Base-by-base conservation (phyloP, 345 rosid species). In the sweet orange (Citrus sinensis) region DNA sequence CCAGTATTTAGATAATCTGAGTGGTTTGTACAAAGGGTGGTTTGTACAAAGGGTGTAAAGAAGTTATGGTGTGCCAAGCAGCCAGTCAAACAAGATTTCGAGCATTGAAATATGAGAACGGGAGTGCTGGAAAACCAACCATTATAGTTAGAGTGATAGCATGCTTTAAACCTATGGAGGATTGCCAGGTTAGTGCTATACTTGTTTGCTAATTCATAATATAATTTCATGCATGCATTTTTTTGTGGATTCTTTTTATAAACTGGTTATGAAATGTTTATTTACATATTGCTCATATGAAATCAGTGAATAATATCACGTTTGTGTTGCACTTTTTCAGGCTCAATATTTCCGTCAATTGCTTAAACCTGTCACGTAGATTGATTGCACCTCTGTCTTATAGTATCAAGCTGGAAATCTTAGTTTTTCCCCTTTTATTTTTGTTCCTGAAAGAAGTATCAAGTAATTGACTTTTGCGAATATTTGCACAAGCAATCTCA, bases 1-100 rank as follows among this genome's bases (percentile, higher is more conserved):
- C 80, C 35, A 64, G 2, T 63, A 70, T 75, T 74, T 66, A 13
- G 54, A 68, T 75, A 73, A 71, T 39, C 73, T 55, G 25, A 74
- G 70, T 81, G n/a, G 51, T 32, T 75, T 49, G 61, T 80, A 64
- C 76, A 82, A 46, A 83, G 84, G 75, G 87, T 49, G 67, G 51
- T 32, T 75, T 49, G 61, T 80, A 64, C 76, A 82, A 46, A 83
- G 84, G 75, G 87, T 49, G 67, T 64, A 49, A 80, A 74, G 90
- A 80, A 91, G 97, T 92, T 89, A 96, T 96, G 99, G 99, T 96
- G 92, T 90, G 99, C 84, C 99, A 96, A 89, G 92, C 97, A 72
- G 98, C 98, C 56, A 82, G 97, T 84, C 95, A 88, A 84, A 96
- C 97, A 79, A 96, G 93, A 88, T 96, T 96, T 83, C 95, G 95